Conservation (phyloP, 2,329 filamentous ascomycete genomes). For the Pseudocercospora fuligena region DNA sequence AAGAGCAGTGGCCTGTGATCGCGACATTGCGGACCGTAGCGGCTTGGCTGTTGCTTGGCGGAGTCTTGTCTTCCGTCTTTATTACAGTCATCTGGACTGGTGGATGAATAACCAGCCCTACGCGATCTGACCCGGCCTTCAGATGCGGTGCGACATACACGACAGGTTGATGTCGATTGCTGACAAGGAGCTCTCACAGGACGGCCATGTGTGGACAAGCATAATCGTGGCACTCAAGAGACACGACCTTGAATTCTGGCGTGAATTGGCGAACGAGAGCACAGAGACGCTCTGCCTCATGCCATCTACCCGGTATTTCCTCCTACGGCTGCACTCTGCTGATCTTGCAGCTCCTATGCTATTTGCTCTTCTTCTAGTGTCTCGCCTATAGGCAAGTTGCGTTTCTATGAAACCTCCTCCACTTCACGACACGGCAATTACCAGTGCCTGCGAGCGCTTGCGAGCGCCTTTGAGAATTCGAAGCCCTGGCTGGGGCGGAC, state of each 20-base stretch:
- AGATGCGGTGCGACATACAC: slow-evolving; percentile 1
- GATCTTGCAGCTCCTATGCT: neutral
- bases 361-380: slow-evolving; percentile 4
- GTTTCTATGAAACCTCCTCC: slow-evolving; percentile 1
- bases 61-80: slow-evolving; percentile 20
- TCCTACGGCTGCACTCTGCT: neutral
- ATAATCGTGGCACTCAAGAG: neutral
- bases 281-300: neutral
- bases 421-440: neutral
- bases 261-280: neutral
- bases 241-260: neutral
- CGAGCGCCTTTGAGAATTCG: neutral
- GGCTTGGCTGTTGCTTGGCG: slow-evolving; percentile 24
- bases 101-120: slow-evolving; percentile 31
- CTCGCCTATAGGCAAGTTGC: neutral
- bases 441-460: neutral
- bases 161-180: slow-evolving; percentile 1
- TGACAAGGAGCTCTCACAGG: neutral
- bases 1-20: neutral
- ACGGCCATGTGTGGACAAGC: neutral
- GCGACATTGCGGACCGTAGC: neutral
- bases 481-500: neutral
- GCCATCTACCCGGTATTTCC: neutral
- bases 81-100: slow-evolving; percentile 22
- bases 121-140: slow-evolving; percentile 3